These are phyloP conservation scores for Kregervanrija pseudodelftensis DNA, from an alignment of 805 yeast species.

Conservation along the genomic window DNA sequence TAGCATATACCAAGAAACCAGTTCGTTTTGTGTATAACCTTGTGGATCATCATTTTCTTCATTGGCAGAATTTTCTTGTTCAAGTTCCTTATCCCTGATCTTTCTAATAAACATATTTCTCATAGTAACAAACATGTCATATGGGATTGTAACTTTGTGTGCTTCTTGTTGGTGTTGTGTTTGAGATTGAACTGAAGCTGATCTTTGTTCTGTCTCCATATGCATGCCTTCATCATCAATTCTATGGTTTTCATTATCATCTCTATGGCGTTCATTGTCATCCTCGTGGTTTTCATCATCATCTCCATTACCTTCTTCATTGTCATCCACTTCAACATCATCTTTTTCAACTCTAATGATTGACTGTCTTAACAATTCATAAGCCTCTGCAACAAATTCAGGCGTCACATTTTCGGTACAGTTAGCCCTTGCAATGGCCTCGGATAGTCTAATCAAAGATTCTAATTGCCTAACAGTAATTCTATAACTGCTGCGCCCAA, in stretches of 20 bases:
- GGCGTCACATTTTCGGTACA: slow-evolving; percentile 85
- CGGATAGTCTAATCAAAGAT: slow-evolving; percentile 85
- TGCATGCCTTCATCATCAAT: slow-evolving; percentile 1
- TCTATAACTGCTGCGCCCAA: slow-evolving; percentile 78
- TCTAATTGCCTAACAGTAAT: slow-evolving; percentile 97
- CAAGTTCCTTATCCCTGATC: slow-evolving; percentile 24
- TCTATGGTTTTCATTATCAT: slow-evolving; percentile 12
- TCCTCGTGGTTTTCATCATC: slow-evolving; percentile 30
- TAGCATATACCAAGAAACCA: slow-evolving; percentile 76
- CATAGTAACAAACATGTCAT: slow-evolving; percentile 80
- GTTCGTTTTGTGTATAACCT: slow-evolving; percentile 61
- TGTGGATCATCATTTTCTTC: slow-evolving; percentile 27
- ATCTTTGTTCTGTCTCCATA: not conserved
- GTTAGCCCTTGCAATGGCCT: slow-evolving; percentile 95
- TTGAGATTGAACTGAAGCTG: slow-evolving; percentile 3
- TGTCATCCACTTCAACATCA: slow-evolving; percentile 82
- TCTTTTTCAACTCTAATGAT: slow-evolving; percentile 92
- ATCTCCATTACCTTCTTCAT: slow-evolving; percentile 27
- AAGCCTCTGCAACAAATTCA: slow-evolving; percentile 87
- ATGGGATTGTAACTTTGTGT: slow-evolving; percentile 51
- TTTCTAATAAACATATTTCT: slow-evolving; percentile 71
- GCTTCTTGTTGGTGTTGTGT: slow-evolving; percentile 11
- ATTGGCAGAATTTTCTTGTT: slow-evolving; percentile 49
- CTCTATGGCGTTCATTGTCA: slow-evolving; percentile 23
- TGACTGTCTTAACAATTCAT: slow-evolving; percentile 79